Base-by-base conservation (phyloP, 352 stramenopile species). In the Pythium vanterpoolii region DNA sequence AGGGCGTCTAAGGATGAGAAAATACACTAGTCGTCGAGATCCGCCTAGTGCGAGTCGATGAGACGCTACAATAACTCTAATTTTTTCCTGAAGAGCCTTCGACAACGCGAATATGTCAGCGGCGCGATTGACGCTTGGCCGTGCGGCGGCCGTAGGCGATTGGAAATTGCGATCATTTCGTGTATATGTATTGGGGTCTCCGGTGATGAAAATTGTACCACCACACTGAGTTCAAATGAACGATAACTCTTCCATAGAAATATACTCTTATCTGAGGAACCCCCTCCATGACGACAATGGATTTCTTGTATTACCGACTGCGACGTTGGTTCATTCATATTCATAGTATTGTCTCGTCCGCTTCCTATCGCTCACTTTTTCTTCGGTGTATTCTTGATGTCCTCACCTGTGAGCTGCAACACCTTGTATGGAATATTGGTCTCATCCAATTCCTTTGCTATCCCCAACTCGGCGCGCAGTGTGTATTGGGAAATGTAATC, bases 341-440 rank as follows among this genome's bases (percentile, higher is more conserved):
- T n/a, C 18, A 30, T 45, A 9, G 48, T 56, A 14, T 44, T 44
- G 33, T 18, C 3, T 23, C 47, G 8, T 21, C 48, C 19, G n/a
- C n/a, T n/a, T n/a, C n/a, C n/a, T n/a, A n/a, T n/a, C 21, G 21
- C 53, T 51, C 24, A 59, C 44, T 64, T 62, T 48, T 65, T 68
- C 54, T 77, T 9, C 2, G 10, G 11, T 14, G 33, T 85, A 61
- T 66, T 72, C 51, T 74, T 77, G 19, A 66, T 40, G 55, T 87
- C 79, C 58, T 91, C 82, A 48, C 83, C 83, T 18, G 83, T 92
- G 60, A 92, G 73, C 55, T 92, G 83, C 43, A 89, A 66, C 54
- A 90, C 79, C 56, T 92, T 92, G 72, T 92, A 92, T 38, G 83
- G 83, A 62, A 88, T 90, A 62, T 96, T 93, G 47, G 86, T 89